These are phyloP conservation scores for Pisolithus albus DNA, from an alignment of 768 basidiomycete species.

Conservation along the genomic window DNA sequence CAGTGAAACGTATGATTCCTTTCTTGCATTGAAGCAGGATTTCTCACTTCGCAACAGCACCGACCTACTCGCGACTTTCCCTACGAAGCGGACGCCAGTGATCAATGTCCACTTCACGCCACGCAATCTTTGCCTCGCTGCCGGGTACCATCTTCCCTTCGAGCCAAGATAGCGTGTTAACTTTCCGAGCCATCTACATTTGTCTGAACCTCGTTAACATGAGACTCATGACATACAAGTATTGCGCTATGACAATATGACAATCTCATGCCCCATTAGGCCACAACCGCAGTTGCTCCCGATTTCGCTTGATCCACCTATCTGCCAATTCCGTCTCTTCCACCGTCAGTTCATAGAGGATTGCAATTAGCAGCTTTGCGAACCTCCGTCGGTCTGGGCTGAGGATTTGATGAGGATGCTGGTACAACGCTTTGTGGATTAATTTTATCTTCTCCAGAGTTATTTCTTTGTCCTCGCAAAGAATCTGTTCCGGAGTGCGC, in stretches of 20 bases:
- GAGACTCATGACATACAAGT: not conserved
- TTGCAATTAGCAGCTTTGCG: slow-evolving; percentile 4
- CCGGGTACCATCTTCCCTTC: slow-evolving; percentile 63
- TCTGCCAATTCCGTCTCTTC: slow-evolving; percentile 4
- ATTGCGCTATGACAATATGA: not conserved
- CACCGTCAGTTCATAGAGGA: slow-evolving; percentile 1
- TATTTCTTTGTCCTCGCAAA: not conserved
- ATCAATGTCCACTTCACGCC: slow-evolving; percentile 91
- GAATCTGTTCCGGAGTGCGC: slow-evolving; percentile 4
- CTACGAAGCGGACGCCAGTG: slow-evolving; percentile 93
- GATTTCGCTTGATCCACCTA: slow-evolving; percentile 3
- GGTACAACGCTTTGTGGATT: slow-evolving; percentile 1
- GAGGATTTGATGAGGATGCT: not conserved
- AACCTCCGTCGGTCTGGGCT: slow-evolving; percentile 3
- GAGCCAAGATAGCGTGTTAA: slow-evolving; percentile 39
- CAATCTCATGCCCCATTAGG: not conserved
- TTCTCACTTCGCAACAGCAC: slow-evolving; percentile 39
- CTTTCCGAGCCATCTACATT: not conserved
- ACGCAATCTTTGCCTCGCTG: slow-evolving; percentile 86
- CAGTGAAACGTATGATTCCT: slow-evolving; percentile 53
- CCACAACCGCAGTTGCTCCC: not conserved
- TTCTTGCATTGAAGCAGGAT: slow-evolving; percentile 1
- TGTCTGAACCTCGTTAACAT: too few species aligned
- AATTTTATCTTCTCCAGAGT: slow-evolving; percentile 3
- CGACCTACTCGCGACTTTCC: slow-evolving; percentile 85